These are phyloP conservation scores for Kodamaea sagamina DNA, from an alignment of 805 yeast genomes.

Conservation along the genomic window DNA sequence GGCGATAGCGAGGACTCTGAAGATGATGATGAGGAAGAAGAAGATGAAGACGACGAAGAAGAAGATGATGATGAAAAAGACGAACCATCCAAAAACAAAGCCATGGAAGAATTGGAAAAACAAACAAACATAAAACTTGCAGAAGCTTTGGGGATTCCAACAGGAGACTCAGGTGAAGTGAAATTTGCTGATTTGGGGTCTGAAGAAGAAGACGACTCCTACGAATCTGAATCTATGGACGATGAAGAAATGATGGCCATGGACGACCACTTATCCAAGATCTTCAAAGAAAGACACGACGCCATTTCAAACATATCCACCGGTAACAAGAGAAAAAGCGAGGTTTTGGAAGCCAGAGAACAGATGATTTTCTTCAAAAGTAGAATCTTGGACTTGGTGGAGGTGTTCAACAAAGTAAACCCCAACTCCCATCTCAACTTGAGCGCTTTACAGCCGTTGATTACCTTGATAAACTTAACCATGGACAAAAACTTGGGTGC, in stretches of 20 bases:
- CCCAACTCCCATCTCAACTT: slow-evolving; percentile 44
- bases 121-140: slow-evolving; percentile 66
- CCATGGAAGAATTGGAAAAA: slow-evolving; percentile 29
- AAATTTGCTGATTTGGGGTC: slow-evolving; percentile 42
- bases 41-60: slow-evolving; percentile 26
- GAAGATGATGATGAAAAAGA: slow-evolving; percentile 25
- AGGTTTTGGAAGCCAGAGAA: slow-evolving; percentile 76
- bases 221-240: slow-evolving; percentile 77
- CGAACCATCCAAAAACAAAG: slow-evolving; percentile 17
- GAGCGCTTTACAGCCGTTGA: slow-evolving; percentile 53
- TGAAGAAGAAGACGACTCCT: slow-evolving; percentile 42
- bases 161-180: slow-evolving; percentile 44
- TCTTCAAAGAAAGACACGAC: slow-evolving; percentile 79
- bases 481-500: slow-evolving; percentile 68
- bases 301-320: slow-evolving; percentile 52
- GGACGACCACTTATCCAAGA: slow-evolving; percentile 78
- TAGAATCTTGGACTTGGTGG: slow-evolving; percentile 76
- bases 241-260: slow-evolving; percentile 96
- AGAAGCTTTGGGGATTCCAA: slow-evolving; percentile 67
- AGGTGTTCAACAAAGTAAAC: slow-evolving; percentile 53
- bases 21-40: slow-evolving; percentile 25
- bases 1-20: slow-evolving; percentile 25
- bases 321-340: slow-evolving; percentile 70
- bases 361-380: slow-evolving; percentile 77
- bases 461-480: slow-evolving; percentile 64